These are phyloP conservation scores for Camellia granthamiana DNA, from an alignment of 148 eudicot species.

Conservation along the genomic window DNA sequence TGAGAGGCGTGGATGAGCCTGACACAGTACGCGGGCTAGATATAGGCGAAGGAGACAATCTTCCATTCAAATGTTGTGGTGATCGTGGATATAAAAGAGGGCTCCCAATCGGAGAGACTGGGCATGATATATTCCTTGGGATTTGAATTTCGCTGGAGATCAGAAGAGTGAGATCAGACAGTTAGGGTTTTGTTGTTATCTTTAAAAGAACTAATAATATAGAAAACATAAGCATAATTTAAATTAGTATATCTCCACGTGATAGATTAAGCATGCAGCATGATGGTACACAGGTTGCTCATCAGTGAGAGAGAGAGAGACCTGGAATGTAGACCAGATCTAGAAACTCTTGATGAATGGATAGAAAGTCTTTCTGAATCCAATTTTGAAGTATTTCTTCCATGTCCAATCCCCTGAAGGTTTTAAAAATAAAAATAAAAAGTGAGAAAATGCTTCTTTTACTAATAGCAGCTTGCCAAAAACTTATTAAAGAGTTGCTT, in stretches of 20 bases:
- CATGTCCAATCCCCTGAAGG: conserved; percentile 49
- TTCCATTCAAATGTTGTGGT: conserved; percentile 72
- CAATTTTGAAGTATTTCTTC: conserved; percentile 53
- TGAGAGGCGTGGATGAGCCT: conserved; percentile 88
- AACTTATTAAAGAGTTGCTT: background rate
- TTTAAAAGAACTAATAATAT: background rate
- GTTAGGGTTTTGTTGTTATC: background rate
- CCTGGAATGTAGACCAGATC: conserved; percentile 63
- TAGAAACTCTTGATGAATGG: conserved; percentile 83
- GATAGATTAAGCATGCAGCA: background rate
- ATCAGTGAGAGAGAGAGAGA: conserved; percentile 22
- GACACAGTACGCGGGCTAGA: conserved; percentile 83
- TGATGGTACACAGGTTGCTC: background rate
- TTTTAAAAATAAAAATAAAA: background rate
- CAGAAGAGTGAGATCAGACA: conserved; percentile 21
- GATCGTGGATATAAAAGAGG: conserved; percentile 78
- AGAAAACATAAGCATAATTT: background rate
- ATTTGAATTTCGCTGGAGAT: conserved; percentile 65
- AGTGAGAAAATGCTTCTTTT: background rate
- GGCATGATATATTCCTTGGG: conserved; percentile 80
- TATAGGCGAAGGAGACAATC: conserved; percentile 84
- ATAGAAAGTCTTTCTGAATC: conserved; percentile 66
- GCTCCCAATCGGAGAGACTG: conserved; percentile 96
- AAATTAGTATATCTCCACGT: background rate
- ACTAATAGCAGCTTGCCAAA: background rate